Evolutionary conservation across 108 stramenopile species (phyloP), one percentile per base, ranked within the genome.

Genomic region (Pseudonitzschia multiseries): DNA sequence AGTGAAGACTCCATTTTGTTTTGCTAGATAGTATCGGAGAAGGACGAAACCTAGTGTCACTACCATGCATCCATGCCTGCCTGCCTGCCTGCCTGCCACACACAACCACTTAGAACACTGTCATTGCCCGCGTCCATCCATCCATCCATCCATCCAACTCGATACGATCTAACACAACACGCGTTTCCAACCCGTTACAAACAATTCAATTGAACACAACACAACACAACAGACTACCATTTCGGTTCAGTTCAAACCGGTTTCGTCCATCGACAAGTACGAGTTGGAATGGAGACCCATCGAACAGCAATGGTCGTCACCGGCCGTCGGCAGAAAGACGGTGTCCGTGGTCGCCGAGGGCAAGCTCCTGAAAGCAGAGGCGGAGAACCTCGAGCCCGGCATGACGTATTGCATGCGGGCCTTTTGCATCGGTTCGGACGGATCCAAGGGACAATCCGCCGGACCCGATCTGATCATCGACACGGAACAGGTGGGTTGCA

Each of bases 11-110:
- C 71, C 15, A 29, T 40, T 41, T 33, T 62, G 32, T 60, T 50
- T 59, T 76, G 84, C 84, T 85, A 85, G 84, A 85, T 85, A 85
- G 84, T 85, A 85, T 85, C 80, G 48, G 84, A 85, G 84, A 84
- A 73, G 59, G n/a, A 40, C 57, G 21, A 71, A 57, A 27, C 2
- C 2, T 6, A 36, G 36, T 36, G 2, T 36, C 36, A 6, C 36
- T 36, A 48, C 46, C 4, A 14, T 48, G 42, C 42, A 10, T n/a
- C n/a, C n/a, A n/a, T n/a, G n/a, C n/a, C n/a, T n/a, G n/a, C n/a
- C n/a, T n/a, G n/a, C n/a, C n/a, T n/a, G n/a, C 15, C 21, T 32
- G 57, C 27, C 36, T 17, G 48, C n/a, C n/a, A n/a, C n/a, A n/a
- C n/a, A n/a, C n/a, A n/a, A n/a, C n/a, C n/a, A n/a, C n/a, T n/a